Evolutionary conservation across 139 green algal species (phyloP).

Genomic region (Auxenochlorella protothecoides): DNA sequence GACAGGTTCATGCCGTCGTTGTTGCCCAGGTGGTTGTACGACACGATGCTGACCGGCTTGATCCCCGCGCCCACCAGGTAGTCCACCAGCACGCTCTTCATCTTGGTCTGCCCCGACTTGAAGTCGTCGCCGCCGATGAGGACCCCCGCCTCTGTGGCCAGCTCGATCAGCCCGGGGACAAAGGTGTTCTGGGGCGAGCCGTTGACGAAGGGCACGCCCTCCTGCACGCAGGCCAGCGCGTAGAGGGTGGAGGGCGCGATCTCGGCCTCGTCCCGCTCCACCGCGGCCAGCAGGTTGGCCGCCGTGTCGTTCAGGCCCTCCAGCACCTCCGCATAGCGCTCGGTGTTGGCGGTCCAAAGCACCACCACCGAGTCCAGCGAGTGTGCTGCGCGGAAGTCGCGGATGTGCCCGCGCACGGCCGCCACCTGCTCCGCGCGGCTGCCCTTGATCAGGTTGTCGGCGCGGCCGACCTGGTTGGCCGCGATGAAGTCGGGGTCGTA

Average conservation of each 20-base stretch:
- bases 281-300: slow-evolving; percentile 79
- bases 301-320: slow-evolving; percentile 93
- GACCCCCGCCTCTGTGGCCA: slow-evolving; percentile 61
- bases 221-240: slow-evolving; percentile 80
- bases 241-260: slow-evolving; percentile 94
- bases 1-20: slow-evolving; percentile 98
- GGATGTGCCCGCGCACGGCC: slow-evolving; percentile 76
- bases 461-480: slow-evolving; percentile 83
- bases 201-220: slow-evolving; percentile 97
- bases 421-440: slow-evolving; percentile 65
- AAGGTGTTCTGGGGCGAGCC: slow-evolving; percentile 97
- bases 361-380: slow-evolving; percentile 72
- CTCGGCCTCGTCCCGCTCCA: slow-evolving; percentile 77
- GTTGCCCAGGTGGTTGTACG: slow-evolving; percentile 99
- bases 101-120: slow-evolving; percentile 95
- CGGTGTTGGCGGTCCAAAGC: slow-evolving; percentile 99
- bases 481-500: slow-evolving; percentile 96
- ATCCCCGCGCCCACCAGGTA: slow-evolving; percentile 93
- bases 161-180: slow-evolving; percentile 77
- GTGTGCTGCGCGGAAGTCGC: slow-evolving; percentile 66
- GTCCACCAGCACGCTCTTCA: slow-evolving; percentile 98
- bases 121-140: slow-evolving; percentile 99
- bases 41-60: slow-evolving; percentile 96
- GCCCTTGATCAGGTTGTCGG: slow-evolving; percentile 93
- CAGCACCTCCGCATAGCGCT: slow-evolving; percentile 81